Evolutionary conservation across 495 filamentous ascomycete species (phyloP).

Genomic region (Penicillium argentinense): DNA sequence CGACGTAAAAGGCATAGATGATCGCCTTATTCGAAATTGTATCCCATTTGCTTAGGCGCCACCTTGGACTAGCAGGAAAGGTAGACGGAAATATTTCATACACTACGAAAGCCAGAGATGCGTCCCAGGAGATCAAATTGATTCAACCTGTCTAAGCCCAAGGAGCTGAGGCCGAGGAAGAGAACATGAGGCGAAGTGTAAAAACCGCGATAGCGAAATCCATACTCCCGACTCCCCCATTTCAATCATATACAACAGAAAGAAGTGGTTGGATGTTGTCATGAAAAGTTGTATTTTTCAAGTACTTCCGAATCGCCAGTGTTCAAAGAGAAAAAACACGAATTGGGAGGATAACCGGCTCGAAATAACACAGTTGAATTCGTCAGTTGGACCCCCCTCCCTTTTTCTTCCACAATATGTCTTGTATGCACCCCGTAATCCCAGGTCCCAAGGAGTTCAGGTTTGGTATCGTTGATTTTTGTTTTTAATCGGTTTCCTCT

Average conservation of each 20-base stretch:
- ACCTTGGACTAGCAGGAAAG: neutral
- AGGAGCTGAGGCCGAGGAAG: neutral
- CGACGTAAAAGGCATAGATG: too few species aligned
- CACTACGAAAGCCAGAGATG: too few species aligned
- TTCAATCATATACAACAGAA: neutral
- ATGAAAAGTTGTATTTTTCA: constrained; percentile 24
- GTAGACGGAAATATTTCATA: too few species aligned
- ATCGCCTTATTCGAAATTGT: too few species aligned
- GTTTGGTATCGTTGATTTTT: constrained; percentile 45
- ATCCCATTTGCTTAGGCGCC: neutral
- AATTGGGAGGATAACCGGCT: constrained; percentile 31
- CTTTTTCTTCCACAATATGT: constrained; percentile 27
- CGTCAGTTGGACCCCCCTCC: constrained; percentile 26
- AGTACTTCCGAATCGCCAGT: constrained; percentile 32
- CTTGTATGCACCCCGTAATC: constrained; percentile 32
- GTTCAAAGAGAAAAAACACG: constrained; percentile 29
- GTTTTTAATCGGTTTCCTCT: constrained; percentile 35
- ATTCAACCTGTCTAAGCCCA: constrained; percentile 5
- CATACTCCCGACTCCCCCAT: neutral
- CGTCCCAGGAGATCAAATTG: constrained; percentile 10
- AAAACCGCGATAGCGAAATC: neutral
- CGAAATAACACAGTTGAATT: constrained; percentile 32
- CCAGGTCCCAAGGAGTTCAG: constrained; percentile 34
- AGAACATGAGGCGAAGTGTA: neutral
- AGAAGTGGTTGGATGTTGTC: constrained; percentile 9